A percentile compares a stretch with the other conserved stretches of the same genome.
phyloP scores from a whole-genome alignment of 1,139 yeast genomes.

The Groenewaldozyma sp. region DNA sequence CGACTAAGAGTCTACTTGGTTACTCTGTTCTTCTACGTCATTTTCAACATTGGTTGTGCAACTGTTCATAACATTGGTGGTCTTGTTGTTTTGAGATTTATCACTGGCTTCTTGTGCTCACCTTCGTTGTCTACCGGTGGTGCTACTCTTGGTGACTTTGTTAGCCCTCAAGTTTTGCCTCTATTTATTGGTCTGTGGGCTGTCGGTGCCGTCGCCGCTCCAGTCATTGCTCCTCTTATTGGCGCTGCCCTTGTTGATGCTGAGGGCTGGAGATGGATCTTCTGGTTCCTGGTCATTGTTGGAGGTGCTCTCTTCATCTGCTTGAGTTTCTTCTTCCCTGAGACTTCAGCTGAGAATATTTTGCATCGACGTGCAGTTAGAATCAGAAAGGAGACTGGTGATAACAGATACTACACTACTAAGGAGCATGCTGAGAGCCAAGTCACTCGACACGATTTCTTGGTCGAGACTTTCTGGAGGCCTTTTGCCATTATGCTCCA shows the following conservation, averaged over 20 bases:
- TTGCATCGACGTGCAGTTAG: slow-evolving; percentile 40
- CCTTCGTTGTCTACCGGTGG: slow-evolving; percentile 84
- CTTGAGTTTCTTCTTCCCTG: slow-evolving; percentile 38
- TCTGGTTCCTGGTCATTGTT: slow-evolving; percentile 38
- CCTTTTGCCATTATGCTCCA: slow-evolving; percentile 33
- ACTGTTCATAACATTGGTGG: slow-evolving; percentile 40
- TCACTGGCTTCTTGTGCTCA: slow-evolving; percentile 69
- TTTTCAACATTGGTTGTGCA: slow-evolving; percentile 41
- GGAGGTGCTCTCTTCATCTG: slow-evolving; percentile 33
- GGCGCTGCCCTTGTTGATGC: slow-evolving; percentile 44
- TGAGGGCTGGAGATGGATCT: slow-evolving; percentile 33
- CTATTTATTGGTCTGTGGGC: slow-evolving; percentile 39
- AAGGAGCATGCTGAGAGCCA: slow-evolving; percentile 21
- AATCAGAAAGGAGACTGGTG: slow-evolving; percentile 41
- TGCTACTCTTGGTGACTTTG: slow-evolving; percentile 65
- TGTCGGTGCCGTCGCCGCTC: slow-evolving; percentile 48
- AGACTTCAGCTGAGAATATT: slow-evolving; percentile 41
- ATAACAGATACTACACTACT: slow-evolving; percentile 30
- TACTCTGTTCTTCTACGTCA: slow-evolving; percentile 44
- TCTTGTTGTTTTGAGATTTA: slow-evolving; percentile 55
- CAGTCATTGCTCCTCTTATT: slow-evolving; percentile 53
- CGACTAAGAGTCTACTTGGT: slow-evolving; percentile 43
- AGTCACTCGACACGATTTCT: slow-evolving; percentile 14
- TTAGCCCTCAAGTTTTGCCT: slow-evolving; percentile 19
- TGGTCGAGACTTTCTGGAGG: slow-evolving; percentile 40